These are phyloP conservation scores for Trichophyton rubrum DNA, from an alignment of 2,329 filamentous ascomycete species.

Conservation along the genomic window DNA sequence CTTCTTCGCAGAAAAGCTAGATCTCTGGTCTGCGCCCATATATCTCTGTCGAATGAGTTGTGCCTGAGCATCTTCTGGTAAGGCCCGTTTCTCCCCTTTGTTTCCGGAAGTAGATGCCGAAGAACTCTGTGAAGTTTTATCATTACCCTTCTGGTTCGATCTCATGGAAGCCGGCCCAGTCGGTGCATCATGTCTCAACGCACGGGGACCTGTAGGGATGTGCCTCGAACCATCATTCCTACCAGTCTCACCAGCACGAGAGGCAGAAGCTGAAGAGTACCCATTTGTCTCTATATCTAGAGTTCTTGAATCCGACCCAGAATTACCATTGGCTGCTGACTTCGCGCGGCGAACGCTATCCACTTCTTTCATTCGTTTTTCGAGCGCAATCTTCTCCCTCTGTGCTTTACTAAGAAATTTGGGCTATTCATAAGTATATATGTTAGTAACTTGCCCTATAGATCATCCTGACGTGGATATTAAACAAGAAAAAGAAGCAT, in stretches of 20 bases:
- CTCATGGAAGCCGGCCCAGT: constrained; percentile 42
- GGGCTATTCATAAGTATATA: constrained; percentile 38
- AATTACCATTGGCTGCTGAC: constrained; percentile 17
- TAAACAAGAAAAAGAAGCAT: not conserved
- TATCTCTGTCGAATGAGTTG: constrained; percentile 68
- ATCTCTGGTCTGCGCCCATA: constrained; percentile 81
- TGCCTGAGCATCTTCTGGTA: constrained; percentile 53
- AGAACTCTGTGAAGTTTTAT: constrained; percentile 36
- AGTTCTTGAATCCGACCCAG: constrained; percentile 10
- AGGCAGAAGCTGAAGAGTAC: constrained; percentile 3
- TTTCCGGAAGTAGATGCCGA: constrained; percentile 16
- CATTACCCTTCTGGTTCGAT: constrained; percentile 30
- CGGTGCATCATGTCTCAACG: constrained; percentile 45
- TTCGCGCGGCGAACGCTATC: constrained; percentile 44
- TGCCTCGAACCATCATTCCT: constrained; percentile 19
- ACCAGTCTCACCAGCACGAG: constrained; percentile 13
- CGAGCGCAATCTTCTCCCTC: constrained; percentile 64
- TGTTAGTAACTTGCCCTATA: constrained; percentile 11
- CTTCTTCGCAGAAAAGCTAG: constrained; percentile 88
- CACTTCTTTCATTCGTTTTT: constrained; percentile 62
- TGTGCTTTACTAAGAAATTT: constrained; percentile 77
- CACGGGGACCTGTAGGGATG: constrained; percentile 60
- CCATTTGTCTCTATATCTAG: constrained; percentile 7
- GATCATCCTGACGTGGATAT: not conserved
- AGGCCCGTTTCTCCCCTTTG: constrained; percentile 32